Conservation (phyloP, 2,329 filamentous ascomycete species). For the Anisogramma anomala region DNA sequence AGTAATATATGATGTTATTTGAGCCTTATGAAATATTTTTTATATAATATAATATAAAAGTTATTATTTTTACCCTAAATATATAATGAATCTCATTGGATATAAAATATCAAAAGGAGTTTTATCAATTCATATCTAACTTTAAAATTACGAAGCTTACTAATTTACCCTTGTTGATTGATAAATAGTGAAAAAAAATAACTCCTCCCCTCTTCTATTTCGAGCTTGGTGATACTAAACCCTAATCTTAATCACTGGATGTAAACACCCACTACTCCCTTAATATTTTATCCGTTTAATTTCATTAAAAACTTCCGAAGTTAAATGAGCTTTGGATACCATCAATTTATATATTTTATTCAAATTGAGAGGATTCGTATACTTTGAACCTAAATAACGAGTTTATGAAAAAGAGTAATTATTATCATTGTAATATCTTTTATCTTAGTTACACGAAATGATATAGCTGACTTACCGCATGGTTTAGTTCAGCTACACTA, state of each 20-base stretch:
- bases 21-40: neutral
- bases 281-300: constrained; percentile 8
- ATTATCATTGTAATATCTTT: constrained; percentile 7
- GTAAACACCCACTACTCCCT: no score
- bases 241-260: no score
- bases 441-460: constrained; percentile 6
- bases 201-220: no score
- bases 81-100: no score
- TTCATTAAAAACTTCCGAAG: constrained; percentile 9
- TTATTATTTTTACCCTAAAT: neutral
- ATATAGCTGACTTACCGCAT: neutral
- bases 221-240: no score
- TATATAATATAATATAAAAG: neutral
- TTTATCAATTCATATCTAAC: no score
- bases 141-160: no score
- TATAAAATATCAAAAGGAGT: no score
- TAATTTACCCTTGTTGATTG: no score
- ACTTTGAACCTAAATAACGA: constrained; percentile 7
- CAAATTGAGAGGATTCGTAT: constrained; percentile 5
- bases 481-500: constrained; percentile 1
- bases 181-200: no score
- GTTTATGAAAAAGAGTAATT: constrained; percentile 8
- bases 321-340: constrained; percentile 9
- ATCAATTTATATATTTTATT: constrained; percentile 5
- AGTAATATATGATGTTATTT: neutral